Evolutionary conservation across 2,329 filamentous ascomycete species (phyloP).

Genomic region (Ustulina deusta): DNA sequence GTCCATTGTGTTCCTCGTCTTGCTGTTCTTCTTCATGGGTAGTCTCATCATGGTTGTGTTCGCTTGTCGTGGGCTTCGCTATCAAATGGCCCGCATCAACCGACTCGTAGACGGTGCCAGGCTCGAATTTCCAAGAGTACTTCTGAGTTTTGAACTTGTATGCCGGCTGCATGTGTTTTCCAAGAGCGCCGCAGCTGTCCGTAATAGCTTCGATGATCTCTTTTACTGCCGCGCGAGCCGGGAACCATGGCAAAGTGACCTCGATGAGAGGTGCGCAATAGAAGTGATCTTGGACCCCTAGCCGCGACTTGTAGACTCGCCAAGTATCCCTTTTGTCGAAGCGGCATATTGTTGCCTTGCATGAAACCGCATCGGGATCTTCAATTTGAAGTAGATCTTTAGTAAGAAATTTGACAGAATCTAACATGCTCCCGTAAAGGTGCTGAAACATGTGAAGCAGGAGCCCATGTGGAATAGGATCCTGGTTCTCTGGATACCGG

Average conservation of each 20-base stretch:
- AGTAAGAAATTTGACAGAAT: conserved; percentile 24
- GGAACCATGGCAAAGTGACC: conserved; percentile 30
- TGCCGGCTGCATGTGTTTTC: conserved; percentile 34
- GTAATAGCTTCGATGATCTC: conserved; percentile 32
- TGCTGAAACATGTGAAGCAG: conserved; percentile 37
- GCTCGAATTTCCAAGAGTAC: conserved; percentile 37
- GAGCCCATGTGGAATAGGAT: conserved; percentile 24
- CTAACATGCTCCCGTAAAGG: conserved; percentile 34
- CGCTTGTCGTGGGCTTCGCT: conserved; percentile 17
- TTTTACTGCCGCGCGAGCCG: conserved; percentile 25
- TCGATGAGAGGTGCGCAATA: conserved; percentile 37
- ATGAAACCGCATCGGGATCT: conserved; percentile 25
- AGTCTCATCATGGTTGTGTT: conserved; percentile 1
- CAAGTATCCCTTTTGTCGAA: conserved; percentile 35
- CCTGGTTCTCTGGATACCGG: conserved; percentile 26
- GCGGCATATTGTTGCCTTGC: conserved; percentile 29
- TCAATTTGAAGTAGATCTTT: conserved; percentile 30
- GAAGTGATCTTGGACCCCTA: conserved; percentile 30
- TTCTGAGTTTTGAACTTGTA: conserved; percentile 31
- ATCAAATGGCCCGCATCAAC: conserved; percentile 27
- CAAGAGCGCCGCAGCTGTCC: conserved; percentile 23
- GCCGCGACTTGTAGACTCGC: conserved; percentile 31
- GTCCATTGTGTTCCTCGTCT: neutral
- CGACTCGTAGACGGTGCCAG: conserved; percentile 32
- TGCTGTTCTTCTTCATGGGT: conserved; percentile 17